These are phyloP conservation scores for Triticum dicoccoides DNA, from an alignment of 176 grass and related monocot genomes.

Conservation along the genomic window DNA sequence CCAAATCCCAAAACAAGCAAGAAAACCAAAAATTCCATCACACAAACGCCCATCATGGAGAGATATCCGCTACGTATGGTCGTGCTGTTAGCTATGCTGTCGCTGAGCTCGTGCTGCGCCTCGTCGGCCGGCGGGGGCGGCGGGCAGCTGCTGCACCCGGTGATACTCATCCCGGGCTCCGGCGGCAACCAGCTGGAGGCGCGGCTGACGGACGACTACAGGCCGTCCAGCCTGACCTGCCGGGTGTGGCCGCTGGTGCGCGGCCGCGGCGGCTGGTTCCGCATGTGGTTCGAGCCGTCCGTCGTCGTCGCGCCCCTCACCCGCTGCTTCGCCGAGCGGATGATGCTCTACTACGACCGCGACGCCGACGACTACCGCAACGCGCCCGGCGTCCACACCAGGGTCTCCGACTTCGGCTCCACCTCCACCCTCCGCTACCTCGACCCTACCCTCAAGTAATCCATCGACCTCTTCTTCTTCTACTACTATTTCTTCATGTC, in stretches of 20 bases:
- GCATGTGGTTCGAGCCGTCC: slow-evolving; percentile 83
- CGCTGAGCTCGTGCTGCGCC: slow-evolving; percentile 21
- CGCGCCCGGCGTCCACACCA: slow-evolving; percentile 66
- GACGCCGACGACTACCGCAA: slow-evolving; percentile 73
- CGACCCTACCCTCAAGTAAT: slow-evolving; percentile 71
- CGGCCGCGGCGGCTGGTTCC: slow-evolving; percentile 62
- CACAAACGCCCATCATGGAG: background rate
- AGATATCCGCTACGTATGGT: background rate
- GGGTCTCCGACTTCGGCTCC: slow-evolving; percentile 63
- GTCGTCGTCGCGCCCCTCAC: slow-evolving; percentile 65
- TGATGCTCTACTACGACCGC: slow-evolving; percentile 54
- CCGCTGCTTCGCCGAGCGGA: slow-evolving; percentile 72
- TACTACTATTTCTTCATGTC: too few species aligned
- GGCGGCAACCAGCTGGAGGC: slow-evolving; percentile 95
- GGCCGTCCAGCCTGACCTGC: slow-evolving; percentile 65
- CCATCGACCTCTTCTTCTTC: too few species aligned
- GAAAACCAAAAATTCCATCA: background rate
- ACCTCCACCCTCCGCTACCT: slow-evolving; percentile 58
- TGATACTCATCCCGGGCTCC: slow-evolving; percentile 73
- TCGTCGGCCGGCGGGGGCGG: background rate
- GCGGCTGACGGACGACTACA: slow-evolving; percentile 62
- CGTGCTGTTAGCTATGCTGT: slow-evolving; percentile 13
- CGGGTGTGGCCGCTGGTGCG: slow-evolving; percentile 33
- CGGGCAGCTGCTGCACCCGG: slow-evolving; percentile 49
- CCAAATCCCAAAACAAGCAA: slow-evolving; percentile 19